Evolutionary conservation across 192 early-diverging fungal genomes (phyloP).

Genomic region (Backusella parvicylindrica): DNA sequence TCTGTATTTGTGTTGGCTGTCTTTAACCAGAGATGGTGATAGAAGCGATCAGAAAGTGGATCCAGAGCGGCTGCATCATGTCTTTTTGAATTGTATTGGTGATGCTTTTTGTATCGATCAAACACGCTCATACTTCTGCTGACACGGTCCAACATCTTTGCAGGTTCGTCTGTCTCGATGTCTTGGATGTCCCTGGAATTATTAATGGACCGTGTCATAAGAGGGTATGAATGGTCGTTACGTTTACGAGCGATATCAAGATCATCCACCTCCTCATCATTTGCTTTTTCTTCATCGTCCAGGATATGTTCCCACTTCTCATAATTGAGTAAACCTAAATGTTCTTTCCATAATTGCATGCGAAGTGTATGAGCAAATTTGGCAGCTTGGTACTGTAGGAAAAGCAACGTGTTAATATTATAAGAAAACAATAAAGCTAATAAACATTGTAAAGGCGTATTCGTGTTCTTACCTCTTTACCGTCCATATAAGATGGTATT

Average conservation of each 20-base stretch:
- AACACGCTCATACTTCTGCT: constrained; percentile 12
- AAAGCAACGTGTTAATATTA: background rate
- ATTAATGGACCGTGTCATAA: constrained; percentile 7
- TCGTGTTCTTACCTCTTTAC: constrained; percentile 43
- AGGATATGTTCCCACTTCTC: constrained; percentile 34
- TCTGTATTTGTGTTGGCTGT: constrained; percentile 62
- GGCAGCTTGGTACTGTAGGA: constrained; percentile 57
- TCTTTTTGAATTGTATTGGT: background rate
- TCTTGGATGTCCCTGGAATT: constrained; percentile 25
- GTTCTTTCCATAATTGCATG: constrained; percentile 77
- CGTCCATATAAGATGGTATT: constrained; percentile 66
- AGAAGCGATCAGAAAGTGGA: constrained; percentile 67
- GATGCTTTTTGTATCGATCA: constrained; percentile 1
- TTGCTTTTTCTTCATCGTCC: background rate
- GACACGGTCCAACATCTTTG: constrained; percentile 28
- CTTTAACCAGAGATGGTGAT: constrained; percentile 48
- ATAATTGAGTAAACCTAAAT: constrained; percentile 63
- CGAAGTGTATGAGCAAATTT: constrained; percentile 72
- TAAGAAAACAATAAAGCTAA: background rate
- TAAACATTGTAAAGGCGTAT: too few relatives aligned
- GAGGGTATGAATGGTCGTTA: background rate
- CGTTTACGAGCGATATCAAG: background rate
- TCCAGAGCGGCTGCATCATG: constrained; percentile 50
- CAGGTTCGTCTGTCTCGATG: constrained; percentile 32
- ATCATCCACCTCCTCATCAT: background rate